Evolutionary conservation across 176 grass and related monocot species (phyloP), one percentile per base, ranked within the genome.

Genomic region (Oryza australiensis): DNA sequence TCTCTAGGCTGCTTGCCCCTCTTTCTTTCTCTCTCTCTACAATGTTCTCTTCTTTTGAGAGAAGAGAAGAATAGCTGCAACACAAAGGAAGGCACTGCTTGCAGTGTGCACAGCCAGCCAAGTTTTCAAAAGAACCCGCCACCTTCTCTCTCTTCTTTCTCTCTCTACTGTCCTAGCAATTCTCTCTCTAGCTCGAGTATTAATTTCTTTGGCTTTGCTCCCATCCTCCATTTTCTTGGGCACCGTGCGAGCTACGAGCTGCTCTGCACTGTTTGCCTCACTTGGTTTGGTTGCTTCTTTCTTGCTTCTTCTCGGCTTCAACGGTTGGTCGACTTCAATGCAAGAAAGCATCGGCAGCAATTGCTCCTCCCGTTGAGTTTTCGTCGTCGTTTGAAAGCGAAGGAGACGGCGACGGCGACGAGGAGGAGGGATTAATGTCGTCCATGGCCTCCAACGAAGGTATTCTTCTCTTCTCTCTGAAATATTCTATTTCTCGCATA

Each of bases 101-200:
- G 55, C n/a, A 60, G 20, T 55, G 55, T 23, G n/a, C 55, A 5
- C 16, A 5, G 48, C 15, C 49, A 22, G 49, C 49, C 35, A 70
- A 73, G 84, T 88, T 79, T 68, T 87, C 70, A 87, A 94, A 90
- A 94, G 80, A 94, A 75, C 90, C 84, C 93, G 92, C 90, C 89
- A 81, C 70, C 67, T 26, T 26, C 42, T 68, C 15, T 53, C 49
- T 51, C 43, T n/a, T 51, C 43, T n/a, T 35, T 20, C 49, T 60
- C 62, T 62, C 12, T 27, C 32, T 79, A 12, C 37, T 27, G 51
- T 55, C 18, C 51, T 55, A 7, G 5, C 51, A n/a, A 55, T 24
- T 60, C 43, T 64, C 59, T 69, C n/a, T 55, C 60, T 70, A 33
- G 60, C 40, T 15, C 3, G 7, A 55, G 11, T 74, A 89, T 91